Evolutionary conservation across 371 early-diverging fungal species (phyloP).

Genomic region (Zopfochytrium polystomum): DNA sequence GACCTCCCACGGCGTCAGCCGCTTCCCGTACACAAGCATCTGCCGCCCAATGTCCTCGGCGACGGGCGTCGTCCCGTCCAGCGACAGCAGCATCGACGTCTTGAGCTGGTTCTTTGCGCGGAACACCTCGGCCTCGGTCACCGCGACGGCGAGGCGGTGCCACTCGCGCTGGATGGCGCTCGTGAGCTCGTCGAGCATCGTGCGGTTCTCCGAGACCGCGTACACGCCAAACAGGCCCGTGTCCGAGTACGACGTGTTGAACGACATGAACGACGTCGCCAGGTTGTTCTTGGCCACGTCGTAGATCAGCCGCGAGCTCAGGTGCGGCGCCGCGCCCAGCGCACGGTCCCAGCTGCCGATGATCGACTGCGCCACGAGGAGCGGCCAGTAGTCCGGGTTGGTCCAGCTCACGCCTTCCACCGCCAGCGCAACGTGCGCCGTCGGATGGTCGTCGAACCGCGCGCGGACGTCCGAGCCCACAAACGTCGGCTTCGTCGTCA

Average conservation of each 20-base stretch:
- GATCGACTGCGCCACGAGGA: conserved; percentile 90
- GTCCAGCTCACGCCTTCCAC: conserved; percentile 96
- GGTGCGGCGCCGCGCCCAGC: conserved; percentile 78
- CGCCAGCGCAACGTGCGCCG: conserved; percentile 95
- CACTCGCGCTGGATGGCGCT: conserved; percentile 88
- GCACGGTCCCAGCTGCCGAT: conserved; percentile 96
- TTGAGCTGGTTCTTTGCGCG: conserved; percentile 98
- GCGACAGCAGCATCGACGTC: conserved; percentile 80
- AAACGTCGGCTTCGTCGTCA: conserved; percentile 67
- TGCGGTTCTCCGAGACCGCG: conserved; percentile 77
- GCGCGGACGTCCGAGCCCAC: conserved; percentile 87
- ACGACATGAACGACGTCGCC: conserved; percentile 96
- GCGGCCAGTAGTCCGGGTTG: conserved; percentile 90
- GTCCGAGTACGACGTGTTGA: conserved; percentile 96
- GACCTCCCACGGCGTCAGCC: conserved; percentile 78
- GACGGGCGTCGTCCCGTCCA: conserved; percentile 91
- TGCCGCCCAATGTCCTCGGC: conserved; percentile 98
- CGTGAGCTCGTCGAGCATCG: conserved; percentile 78
- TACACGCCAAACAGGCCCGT: conserved; percentile 97
- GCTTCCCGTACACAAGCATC: conserved; percentile 84
- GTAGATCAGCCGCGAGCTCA: conserved; percentile 82
- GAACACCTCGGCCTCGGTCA: conserved; percentile 89
- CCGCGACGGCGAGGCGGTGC: conserved; percentile 78
- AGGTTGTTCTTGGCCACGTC: conserved; percentile 79
- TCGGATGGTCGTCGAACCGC: conserved; percentile 76